Percentiles rank a stretch among this genome's conserved stretches.
These are phyloP conservation scores for Curvularia hawaiiensis DNA, from an alignment of 2,329 filamentous ascomycete species.

Conservation along the genomic window DNA sequence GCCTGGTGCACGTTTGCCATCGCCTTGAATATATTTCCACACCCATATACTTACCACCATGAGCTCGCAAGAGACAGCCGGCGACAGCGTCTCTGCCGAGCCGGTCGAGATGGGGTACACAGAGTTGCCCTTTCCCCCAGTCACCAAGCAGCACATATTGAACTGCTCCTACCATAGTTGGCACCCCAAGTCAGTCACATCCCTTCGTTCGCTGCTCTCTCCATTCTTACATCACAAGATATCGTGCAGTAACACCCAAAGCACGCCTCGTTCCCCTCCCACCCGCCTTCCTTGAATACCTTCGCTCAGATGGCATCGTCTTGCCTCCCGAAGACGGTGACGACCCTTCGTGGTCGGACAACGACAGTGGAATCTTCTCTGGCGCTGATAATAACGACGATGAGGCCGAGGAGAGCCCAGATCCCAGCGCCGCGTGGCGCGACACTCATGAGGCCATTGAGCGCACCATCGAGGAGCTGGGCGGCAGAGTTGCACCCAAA, in stretches of 20 bases:
- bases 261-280: conserved; percentile 82
- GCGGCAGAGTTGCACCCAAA: conserved; percentile 87
- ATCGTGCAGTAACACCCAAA: conserved; percentile 80
- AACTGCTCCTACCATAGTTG: conserved; percentile 94
- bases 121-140: conserved; percentile 75
- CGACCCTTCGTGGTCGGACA: conserved; percentile 51
- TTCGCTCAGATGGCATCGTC: conserved; percentile 90
- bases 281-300: conserved; percentile 77
- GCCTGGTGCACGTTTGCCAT: not conserved
- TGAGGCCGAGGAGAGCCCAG: conserved; percentile 61
- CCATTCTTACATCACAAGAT: conserved; percentile 55
- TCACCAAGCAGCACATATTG: conserved; percentile 84
- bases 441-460: conserved; percentile 80
- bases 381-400: conserved; percentile 53
- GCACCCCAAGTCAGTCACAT: conserved; percentile 70
- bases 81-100: conserved; percentile 1
- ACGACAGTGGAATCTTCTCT: conserved; percentile 59
- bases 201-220: not conserved
- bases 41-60: conserved; percentile 25
- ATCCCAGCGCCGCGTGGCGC: conserved; percentile 66
- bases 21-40: not conserved
- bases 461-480: conserved; percentile 77
- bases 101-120: conserved; percentile 25
- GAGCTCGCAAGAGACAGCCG: conserved; percentile 17
- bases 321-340: conserved; percentile 72